Conservation (phyloP, 306 rosid genomes). For the Abrus pulchellus region DNA sequence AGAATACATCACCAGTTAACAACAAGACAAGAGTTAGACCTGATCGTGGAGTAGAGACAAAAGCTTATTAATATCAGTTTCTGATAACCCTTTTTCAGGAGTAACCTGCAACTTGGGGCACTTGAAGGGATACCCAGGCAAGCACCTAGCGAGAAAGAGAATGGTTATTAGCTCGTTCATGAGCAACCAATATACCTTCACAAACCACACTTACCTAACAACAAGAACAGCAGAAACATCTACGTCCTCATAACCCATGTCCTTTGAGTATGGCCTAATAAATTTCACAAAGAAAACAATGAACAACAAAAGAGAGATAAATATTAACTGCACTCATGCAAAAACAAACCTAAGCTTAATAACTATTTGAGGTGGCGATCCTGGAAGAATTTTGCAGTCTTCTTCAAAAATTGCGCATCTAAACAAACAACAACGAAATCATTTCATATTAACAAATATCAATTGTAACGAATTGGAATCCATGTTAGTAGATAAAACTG, state of each 20-base stretch:
- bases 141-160: constrained; percentile 60
- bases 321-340: neutral
- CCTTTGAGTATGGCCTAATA: constrained; percentile 87
- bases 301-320: neutral
- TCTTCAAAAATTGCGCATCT: constrained; percentile 91
- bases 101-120: constrained; percentile 86
- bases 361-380: constrained; percentile 67
- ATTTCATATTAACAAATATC: neutral
- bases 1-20: constrained; percentile 36
- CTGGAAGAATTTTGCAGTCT: constrained; percentile 70
- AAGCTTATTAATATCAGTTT: constrained; percentile 71
- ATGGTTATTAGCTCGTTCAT: neutral
- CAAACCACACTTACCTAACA: constrained; percentile 66
- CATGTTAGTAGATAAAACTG: neutral
- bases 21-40: constrained; percentile 55
- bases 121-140: constrained; percentile 96
- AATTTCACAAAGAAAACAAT: constrained; percentile 45
- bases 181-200: constrained; percentile 30
- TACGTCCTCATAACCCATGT: constrained; percentile 88
- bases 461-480: neutral
- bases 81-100: constrained; percentile 76
- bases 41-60: constrained; percentile 83
- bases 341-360: constrained; percentile 74
- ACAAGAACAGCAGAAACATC: constrained; percentile 81
- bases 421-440: neutral